Percentiles rank a stretch among this genome's conserved stretches.
Conservation (phyloP, 2,329 filamentous ascomycete species). For the Calonectria pseudoturangicola region DNA sequence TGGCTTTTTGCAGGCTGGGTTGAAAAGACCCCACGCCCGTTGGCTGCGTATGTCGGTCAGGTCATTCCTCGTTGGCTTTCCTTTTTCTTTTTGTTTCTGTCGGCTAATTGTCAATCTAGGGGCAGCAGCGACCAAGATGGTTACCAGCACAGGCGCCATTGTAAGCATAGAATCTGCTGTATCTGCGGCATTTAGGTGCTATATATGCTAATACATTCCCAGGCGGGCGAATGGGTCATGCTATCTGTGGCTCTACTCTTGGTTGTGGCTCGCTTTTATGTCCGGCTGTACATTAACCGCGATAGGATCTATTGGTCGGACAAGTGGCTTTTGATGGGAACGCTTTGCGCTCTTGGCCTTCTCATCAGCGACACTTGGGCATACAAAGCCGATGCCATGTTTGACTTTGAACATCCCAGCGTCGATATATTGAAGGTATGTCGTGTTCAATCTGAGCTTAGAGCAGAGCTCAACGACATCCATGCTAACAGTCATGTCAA, state of each 20-base stretch:
- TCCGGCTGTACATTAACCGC: conserved; percentile 32
- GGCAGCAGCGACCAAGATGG: background rate
- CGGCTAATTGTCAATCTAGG: background rate
- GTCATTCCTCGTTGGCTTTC: background rate
- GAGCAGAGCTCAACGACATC: too few relatives aligned
- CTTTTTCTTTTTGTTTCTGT: background rate
- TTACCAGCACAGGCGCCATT: conserved; percentile 15
- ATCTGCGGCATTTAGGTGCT: too few relatives aligned
- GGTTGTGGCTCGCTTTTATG: conserved; percentile 29
- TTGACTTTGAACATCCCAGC: conserved; percentile 5
- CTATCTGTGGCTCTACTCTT: conserved; percentile 27
- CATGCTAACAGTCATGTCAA: background rate
- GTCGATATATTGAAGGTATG: conserved; percentile 25
- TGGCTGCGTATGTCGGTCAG: background rate
- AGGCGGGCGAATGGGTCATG: conserved; percentile 35
- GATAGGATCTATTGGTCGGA: conserved; percentile 33
- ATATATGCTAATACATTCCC: background rate
- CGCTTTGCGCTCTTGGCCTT: conserved; percentile 9
- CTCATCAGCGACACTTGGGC: conserved; percentile 29
- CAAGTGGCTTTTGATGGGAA: conserved; percentile 16
- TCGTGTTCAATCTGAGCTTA: too few relatives aligned
- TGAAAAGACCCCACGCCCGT: conserved; percentile 3
- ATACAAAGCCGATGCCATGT: conserved; percentile 27
- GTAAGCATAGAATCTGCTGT: background rate
- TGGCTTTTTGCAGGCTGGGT: background rate